A percentile compares a stretch with the other conserved stretches of the same genome.
phyloP scores from a whole-genome alignment of 164 flowering plant genomes.

The Annona squamosa region DNA sequence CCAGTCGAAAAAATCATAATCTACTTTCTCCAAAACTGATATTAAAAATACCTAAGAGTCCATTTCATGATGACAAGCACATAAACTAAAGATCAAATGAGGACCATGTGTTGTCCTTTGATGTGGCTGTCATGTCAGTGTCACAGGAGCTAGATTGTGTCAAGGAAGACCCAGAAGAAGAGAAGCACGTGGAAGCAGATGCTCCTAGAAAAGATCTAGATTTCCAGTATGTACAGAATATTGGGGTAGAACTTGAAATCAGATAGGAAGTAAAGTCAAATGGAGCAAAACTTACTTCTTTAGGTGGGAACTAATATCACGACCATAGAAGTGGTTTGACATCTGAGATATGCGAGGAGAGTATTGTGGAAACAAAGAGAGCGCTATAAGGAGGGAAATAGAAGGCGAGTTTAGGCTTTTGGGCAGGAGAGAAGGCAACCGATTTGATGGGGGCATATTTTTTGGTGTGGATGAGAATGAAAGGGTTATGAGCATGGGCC shows the following conservation, averaged over 20 bases:
- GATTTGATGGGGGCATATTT: conserved; percentile 55
- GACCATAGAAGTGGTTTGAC: conserved; percentile 21
- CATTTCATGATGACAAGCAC: conserved; percentile 36
- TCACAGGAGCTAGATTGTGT: conserved; percentile 43
- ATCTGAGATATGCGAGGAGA: conserved; percentile 36
- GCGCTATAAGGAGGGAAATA: conserved; percentile 93
- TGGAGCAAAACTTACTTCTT: conserved; percentile 11
- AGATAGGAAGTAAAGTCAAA: conserved; percentile 10
- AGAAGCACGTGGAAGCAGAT: conserved; percentile 18
- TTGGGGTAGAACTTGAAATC: conserved; percentile 31
- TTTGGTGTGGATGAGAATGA: conserved; percentile 70
- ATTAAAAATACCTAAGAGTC: conserved; percentile 26
- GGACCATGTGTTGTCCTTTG: conserved; percentile 45
- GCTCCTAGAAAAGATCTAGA: conserved; percentile 14
- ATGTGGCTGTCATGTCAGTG: conserved; percentile 50
- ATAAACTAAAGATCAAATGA: conserved; percentile 20
- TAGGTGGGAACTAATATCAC: too few relatives aligned
- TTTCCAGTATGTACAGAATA: conserved; percentile 25
- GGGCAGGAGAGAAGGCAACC: conserved; percentile 48
- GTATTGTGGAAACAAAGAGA: conserved; percentile 18
- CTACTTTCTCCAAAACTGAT: conserved; percentile 34
- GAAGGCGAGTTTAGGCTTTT: conserved; percentile 91
- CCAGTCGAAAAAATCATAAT: conserved; percentile 31
- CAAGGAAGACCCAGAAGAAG: conserved; percentile 46
- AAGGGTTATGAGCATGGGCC: conserved; percentile 46